These are phyloP conservation scores for Tripterygium wilfordii DNA, from an alignment of 177 flowering plant species.

Conservation along the genomic window DNA sequence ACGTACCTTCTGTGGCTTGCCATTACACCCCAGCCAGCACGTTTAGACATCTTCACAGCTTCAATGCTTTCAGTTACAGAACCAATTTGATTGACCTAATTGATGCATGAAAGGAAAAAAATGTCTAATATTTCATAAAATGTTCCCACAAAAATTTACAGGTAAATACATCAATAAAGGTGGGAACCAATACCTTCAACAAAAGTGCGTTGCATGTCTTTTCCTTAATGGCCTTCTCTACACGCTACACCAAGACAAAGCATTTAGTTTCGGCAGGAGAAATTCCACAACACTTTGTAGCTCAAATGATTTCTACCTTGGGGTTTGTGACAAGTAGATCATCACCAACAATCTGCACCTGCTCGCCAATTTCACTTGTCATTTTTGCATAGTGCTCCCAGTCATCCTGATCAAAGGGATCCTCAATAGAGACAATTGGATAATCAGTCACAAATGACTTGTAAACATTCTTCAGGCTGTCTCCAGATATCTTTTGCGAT, in stretches of 20 bases:
- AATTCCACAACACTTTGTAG: too few relatives aligned
- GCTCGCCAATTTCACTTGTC: constrained; percentile 58
- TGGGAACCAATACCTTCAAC: constrained; percentile 80
- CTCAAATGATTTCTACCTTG: constrained; percentile 34
- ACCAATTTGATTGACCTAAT: constrained; percentile 89
- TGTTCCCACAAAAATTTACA: not conserved
- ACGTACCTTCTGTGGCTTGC: constrained; percentile 80
- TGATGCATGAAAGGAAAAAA: not conserved
- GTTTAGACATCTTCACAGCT: constrained; percentile 88
- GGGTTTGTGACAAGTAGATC: constrained; percentile 94
- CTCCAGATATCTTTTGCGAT: constrained; percentile 72
- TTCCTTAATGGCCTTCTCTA: constrained; percentile 61
- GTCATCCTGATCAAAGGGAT: constrained; percentile 94
- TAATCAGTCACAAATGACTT: constrained; percentile 77
- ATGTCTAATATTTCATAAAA: not conserved
- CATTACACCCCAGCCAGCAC: constrained; percentile 92
- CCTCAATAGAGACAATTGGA: constrained; percentile 90
- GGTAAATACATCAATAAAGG: too few relatives aligned
- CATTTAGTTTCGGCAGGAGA: not conserved
- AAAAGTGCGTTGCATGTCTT: constrained; percentile 77
- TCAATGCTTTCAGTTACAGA: constrained; percentile 91
- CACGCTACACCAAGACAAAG: constrained; percentile 29
- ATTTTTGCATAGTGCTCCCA: constrained; percentile 75
- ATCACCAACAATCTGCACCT: constrained; percentile 87
- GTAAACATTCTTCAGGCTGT: constrained; percentile 66